These are phyloP conservation scores for Casaregolazyma suthepensis DNA, from an alignment of 1,139 yeast genomes.

Conservation along the genomic window DNA sequence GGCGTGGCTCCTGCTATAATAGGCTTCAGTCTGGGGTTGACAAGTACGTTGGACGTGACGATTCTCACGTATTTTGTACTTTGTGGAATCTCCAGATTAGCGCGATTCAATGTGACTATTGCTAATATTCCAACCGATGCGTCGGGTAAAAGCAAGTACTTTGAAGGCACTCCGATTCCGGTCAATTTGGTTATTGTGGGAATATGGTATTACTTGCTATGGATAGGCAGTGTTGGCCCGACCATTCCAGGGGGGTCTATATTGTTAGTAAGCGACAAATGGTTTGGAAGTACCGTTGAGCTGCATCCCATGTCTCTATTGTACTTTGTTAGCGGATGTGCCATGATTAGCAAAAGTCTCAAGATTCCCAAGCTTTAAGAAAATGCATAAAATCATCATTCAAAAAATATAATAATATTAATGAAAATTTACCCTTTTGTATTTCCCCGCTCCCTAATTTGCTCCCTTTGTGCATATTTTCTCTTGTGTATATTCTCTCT, in stretches of 20 bases:
- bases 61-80: slow-evolving; percentile 78
- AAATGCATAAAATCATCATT: neutral
- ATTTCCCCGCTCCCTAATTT: neutral
- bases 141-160: slow-evolving; percentile 70
- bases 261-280: slow-evolving; percentile 41
- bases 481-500: neutral
- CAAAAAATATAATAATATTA: neutral
- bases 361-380: slow-evolving; percentile 79
- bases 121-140: slow-evolving; percentile 87
- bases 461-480: neutral
- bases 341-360: slow-evolving; percentile 84
- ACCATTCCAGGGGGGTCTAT: slow-evolving; percentile 59
- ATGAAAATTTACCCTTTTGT: too few species aligned
- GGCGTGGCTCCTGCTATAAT: slow-evolving; percentile 92
- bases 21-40: slow-evolving; percentile 87
- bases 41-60: slow-evolving; percentile 72
- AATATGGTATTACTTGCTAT: slow-evolving; percentile 58
- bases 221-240: slow-evolving; percentile 39
- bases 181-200: slow-evolving; percentile 71
- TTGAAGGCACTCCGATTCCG: slow-evolving; percentile 96
- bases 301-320: slow-evolving; percentile 64
- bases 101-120: slow-evolving; percentile 91
- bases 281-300: slow-evolving; percentile 38
- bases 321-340: slow-evolving; percentile 78
- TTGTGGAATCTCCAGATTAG: slow-evolving; percentile 90